Evolutionary conservation across 2,329 filamentous ascomycete genomes (phyloP).

Genomic region (Pyricularia grisea): DNA sequence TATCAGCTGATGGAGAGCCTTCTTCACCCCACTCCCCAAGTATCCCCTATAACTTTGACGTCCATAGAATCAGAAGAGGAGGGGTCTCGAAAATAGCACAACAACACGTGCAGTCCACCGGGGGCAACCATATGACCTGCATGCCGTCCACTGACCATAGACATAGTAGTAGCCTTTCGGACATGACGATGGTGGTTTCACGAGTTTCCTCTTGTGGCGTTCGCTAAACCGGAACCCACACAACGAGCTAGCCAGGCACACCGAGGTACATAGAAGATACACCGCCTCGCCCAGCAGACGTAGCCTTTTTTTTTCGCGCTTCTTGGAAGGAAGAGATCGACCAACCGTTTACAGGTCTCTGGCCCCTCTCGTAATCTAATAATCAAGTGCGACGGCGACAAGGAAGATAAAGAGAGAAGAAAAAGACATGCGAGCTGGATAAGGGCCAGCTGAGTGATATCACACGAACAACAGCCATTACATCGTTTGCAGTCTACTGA

Average conservation of each 20-base stretch:
- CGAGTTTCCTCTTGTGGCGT: neutral
- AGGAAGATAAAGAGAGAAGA: no score
- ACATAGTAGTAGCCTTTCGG: neutral
- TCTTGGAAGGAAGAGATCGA: neutral
- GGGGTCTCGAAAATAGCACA: neutral
- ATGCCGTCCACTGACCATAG: neutral
- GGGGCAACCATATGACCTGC: neutral
- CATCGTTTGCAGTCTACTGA: neutral
- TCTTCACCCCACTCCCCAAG: neutral
- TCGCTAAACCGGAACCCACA: neutral
- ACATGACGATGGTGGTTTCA: neutral
- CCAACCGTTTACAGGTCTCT: neutral
- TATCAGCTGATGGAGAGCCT: neutral
- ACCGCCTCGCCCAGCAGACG: neutral
- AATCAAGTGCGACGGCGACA: neutral
- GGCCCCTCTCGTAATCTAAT: neutral
- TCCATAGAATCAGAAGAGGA: neutral
- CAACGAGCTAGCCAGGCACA: neutral
- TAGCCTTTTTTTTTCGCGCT: no score
- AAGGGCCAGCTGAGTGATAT: neutral
- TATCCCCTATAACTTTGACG: neutral
- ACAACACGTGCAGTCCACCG: neutral
- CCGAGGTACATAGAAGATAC: neutral
- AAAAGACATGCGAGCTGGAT: neutral
- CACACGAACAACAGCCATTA: neutral